These are phyloP conservation scores for Fereydounia khargensis DNA, from an alignment of 1,284 basidiomycete species.

Conservation along the genomic window DNA sequence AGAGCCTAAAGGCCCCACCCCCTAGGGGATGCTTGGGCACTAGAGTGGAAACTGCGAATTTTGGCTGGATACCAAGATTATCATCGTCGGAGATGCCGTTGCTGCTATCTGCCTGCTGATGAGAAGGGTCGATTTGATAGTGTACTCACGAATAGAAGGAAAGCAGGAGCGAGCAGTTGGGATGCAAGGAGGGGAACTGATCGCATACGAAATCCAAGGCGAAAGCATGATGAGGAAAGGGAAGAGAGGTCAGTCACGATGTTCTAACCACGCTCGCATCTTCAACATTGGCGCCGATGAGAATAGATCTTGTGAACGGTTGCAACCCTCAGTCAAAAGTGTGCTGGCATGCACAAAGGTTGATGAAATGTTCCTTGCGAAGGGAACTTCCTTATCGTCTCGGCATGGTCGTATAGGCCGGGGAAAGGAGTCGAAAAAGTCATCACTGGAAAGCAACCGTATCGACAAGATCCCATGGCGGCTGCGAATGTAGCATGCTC, in stretches of 20 bases:
- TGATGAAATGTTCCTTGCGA: constrained; percentile 48
- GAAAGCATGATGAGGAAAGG: neutral
- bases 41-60: constrained; percentile 59
- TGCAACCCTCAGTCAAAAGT: constrained; percentile 50
- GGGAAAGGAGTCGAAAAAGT: constrained; percentile 56
- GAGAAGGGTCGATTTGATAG: neutral
- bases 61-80: constrained; percentile 58
- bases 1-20: constrained; percentile 53
- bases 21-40: constrained; percentile 44
- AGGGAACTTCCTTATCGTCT: constrained; percentile 55
- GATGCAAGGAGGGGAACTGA: too few species aligned
- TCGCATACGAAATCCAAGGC: too few species aligned
- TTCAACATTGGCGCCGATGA: too few species aligned
- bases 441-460: constrained; percentile 40
- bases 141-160: neutral
- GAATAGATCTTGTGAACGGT: too few species aligned
- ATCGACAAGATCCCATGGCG: too few species aligned
- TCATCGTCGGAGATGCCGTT: constrained; percentile 56
- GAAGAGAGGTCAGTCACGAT: constrained; percentile 5
- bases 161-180: too few species aligned
- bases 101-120: neutral
- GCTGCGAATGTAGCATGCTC: too few species aligned
- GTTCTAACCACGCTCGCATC: too few species aligned
- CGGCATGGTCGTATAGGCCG: constrained; percentile 58
- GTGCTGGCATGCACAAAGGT: constrained; percentile 57